phyloP scores from a whole-genome alignment of 2,329 filamentous ascomycete species.

The Monosporascus sp. region DNA sequence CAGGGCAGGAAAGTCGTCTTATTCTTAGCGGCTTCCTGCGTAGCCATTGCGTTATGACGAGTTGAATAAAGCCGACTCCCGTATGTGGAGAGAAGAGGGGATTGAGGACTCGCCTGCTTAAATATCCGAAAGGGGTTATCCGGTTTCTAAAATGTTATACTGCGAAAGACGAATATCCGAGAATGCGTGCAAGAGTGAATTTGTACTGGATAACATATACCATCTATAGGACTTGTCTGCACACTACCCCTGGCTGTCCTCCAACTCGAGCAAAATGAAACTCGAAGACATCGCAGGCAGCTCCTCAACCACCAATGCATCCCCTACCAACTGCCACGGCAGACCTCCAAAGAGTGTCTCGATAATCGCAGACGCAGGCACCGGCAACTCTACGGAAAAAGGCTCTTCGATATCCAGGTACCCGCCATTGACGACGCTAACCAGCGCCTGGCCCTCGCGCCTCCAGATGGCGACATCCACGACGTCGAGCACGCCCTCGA shows the following conservation, averaged over 20 bases:
- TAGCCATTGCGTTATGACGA: too few species aligned
- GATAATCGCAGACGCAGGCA: constrained; percentile 9
- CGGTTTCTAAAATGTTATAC: too few species aligned
- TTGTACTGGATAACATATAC: background rate
- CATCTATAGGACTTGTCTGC: background rate
- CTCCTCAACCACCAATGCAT: constrained; percentile 16
- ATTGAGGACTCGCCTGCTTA: too few species aligned
- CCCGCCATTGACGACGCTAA: constrained; percentile 32
- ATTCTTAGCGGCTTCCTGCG: too few species aligned
- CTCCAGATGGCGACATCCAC: constrained; percentile 34
- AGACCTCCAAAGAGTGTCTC: constrained; percentile 20
- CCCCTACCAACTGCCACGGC: constrained; percentile 17
- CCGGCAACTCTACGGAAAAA: constrained; percentile 14
- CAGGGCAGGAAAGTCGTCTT: too few species aligned
- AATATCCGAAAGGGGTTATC: too few species aligned
- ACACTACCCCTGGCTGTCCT: background rate
- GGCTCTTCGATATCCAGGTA: constrained; percentile 12
- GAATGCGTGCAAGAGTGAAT: too few species aligned
- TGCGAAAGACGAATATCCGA: too few species aligned
- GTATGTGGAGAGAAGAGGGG: too few species aligned
- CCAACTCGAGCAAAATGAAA: constrained; percentile 26
- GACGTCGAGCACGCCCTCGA: constrained; percentile 12
- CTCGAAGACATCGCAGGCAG: constrained; percentile 29
- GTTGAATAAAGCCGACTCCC: too few species aligned
- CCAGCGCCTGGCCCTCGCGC: constrained; percentile 22